Conservation (phyloP, 1,284 basidiomycete species). For the Amylostereum chailletii region DNA sequence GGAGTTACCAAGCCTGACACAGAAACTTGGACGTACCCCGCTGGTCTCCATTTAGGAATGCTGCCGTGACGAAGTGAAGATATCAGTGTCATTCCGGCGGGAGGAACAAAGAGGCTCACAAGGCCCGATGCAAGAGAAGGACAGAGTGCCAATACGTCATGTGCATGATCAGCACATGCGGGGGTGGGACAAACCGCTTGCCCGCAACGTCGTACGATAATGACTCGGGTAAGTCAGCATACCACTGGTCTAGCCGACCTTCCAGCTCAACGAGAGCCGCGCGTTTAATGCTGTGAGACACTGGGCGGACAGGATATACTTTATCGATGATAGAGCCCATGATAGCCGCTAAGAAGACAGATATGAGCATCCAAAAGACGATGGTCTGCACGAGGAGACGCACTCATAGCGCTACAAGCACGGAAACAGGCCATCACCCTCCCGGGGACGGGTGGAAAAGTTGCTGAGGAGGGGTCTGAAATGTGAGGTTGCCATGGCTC, state of each 20-base stretch:
- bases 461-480: conserved; percentile 27
- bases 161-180: conserved; percentile 66
- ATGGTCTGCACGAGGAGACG: conserved; percentile 15
- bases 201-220: conserved; percentile 51
- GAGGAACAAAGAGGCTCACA: conserved; percentile 40
- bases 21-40: conserved; percentile 31
- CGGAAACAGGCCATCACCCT: conserved; percentile 52
- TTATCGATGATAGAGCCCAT: conserved; percentile 58
- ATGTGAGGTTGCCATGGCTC: conserved; percentile 46
- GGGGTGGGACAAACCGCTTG: conserved; percentile 43
- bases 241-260: conserved; percentile 69
- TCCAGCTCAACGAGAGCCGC: conserved; percentile 48
- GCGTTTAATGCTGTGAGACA: conserved; percentile 36
- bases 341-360: conserved; percentile 39
- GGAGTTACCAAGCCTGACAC: neutral
- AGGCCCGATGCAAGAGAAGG: conserved; percentile 71
- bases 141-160: conserved; percentile 75
- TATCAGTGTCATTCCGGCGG: neutral
- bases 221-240: conserved; percentile 57
- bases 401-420: conserved; percentile 53
- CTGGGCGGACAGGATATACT: conserved; percentile 64
- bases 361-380: neutral
- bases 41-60: conserved; percentile 50
- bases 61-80: conserved; percentile 22
- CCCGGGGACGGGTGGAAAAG: conserved; percentile 37